Base-by-base conservation (phyloP, 225 moss, liverwort and hornwort genomes). In the Ulota crispa region DNA sequence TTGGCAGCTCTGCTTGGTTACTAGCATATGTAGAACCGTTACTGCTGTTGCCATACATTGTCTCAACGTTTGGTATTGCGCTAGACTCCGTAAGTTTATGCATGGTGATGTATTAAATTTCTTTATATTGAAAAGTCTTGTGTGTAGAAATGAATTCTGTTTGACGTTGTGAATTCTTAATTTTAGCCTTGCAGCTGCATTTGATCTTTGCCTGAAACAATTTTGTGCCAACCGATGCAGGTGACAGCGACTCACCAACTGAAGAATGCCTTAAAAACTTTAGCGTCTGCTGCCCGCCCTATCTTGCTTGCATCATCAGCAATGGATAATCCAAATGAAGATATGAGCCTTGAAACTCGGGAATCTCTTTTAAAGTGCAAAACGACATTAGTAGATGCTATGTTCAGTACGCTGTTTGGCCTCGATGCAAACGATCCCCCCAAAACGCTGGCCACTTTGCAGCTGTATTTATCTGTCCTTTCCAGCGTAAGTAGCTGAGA, bases 241-340 rank as follows among this genome's bases (percentile, higher is more conserved):
- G 91, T 93, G 71, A 95, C 95, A 63, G 95, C 95, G 4, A 95
- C 95, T 36, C 95, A 95, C 84, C 95, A 95, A 79, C 89, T 95
- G 67, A 91, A 92, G 80, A 88, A 87, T 55, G 92, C 95, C 11
- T 75, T 95, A 77, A 88, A 81, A 70, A 92, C 91, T 50, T 78
- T 95, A 34, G 93, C 93, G 60, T 88, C 91, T 80, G 88, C 93
- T 83, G 91, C 91, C 36, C 90, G 93, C 34, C 87, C 93, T 53
- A 89, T 95, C 73, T 84, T 95, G 68, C 90, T 93, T 84, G 89
- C 93, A 75, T 89, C 92, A 75, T 89, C 92, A 64, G 57, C 70
- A 15, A 68, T 57, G n/a, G 86, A 79, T 66, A 85, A 57, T 15
- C 85, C 75, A 71, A 70, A 78, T 63, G 68, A 70, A 84, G 83